phyloP scores from a whole-genome alignment of 2,329 filamentous ascomycete genomes.

The Pestalotiopsis fici region DNA sequence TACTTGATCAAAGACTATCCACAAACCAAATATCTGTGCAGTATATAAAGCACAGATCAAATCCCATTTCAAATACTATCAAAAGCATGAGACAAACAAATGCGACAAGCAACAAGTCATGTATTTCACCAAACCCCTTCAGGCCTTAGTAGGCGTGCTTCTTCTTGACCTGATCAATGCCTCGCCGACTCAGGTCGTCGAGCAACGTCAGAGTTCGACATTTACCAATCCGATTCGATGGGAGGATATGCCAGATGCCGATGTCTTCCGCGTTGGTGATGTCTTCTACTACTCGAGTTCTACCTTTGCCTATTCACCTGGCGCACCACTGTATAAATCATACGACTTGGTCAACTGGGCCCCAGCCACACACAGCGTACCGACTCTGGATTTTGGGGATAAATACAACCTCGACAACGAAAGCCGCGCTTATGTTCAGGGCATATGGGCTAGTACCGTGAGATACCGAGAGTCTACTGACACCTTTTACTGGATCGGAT shows the following conservation, averaged over 20 bases:
- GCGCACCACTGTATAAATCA: slow-evolving; percentile 49
- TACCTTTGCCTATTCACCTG: slow-evolving; percentile 50
- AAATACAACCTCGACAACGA: slow-evolving; percentile 13
- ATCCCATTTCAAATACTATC: no score
- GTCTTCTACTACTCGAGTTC: slow-evolving; percentile 50
- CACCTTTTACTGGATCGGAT: slow-evolving; percentile 48
- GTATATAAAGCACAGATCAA: no score
- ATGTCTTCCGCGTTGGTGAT: slow-evolving; percentile 41
- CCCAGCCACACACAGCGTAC: slow-evolving; percentile 35
- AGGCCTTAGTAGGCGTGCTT: neutral
- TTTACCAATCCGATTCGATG: slow-evolving; percentile 48
- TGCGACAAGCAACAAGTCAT: no score
- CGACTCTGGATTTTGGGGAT: slow-evolving; percentile 18
- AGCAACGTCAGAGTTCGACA: neutral
- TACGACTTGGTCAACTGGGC: slow-evolving; percentile 49
- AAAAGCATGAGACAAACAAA: no score
- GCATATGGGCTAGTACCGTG: slow-evolving; percentile 23
- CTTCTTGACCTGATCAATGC: neutral
- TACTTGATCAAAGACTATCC: no score
- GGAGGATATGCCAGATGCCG: slow-evolving; percentile 51
- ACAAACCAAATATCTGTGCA: no score
- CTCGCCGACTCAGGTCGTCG: neutral
- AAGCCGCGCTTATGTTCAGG: slow-evolving; percentile 19
- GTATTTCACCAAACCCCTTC: neutral
- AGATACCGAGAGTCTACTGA: slow-evolving; percentile 18